These are phyloP conservation scores for Podospora anserina DNA, from an alignment of 495 filamentous ascomycete species.

Conservation along the genomic window DNA sequence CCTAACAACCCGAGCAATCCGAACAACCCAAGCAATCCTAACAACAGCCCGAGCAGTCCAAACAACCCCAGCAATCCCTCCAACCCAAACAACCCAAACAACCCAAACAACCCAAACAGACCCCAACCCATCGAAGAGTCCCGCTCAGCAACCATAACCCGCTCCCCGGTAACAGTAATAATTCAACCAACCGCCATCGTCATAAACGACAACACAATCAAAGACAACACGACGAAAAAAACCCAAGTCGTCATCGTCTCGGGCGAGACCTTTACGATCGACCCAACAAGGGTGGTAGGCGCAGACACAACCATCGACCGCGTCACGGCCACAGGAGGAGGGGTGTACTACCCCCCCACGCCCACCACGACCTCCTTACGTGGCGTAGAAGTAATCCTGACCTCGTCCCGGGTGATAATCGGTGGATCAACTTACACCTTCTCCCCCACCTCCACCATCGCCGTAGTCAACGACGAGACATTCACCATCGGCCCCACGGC, in stretches of 20 bases:
- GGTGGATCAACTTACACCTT: constrained; percentile 46
- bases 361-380: constrained; percentile 37
- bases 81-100: neutral
- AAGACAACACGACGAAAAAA: constrained; percentile 30
- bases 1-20: neutral
- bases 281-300: constrained; percentile 41
- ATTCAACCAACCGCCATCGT: constrained; percentile 42
- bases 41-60: neutral
- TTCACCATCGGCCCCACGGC: constrained; percentile 47
- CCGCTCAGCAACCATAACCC: constrained; percentile 10
- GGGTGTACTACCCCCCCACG: constrained; percentile 28
- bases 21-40: neutral
- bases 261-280: constrained; percentile 42
- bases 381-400: constrained; percentile 42
- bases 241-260: constrained; percentile 42
- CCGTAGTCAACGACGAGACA: constrained; percentile 37
- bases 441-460: constrained; percentile 22
- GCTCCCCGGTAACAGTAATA: constrained; percentile 36
- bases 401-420: constrained; percentile 43
- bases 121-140: constrained; percentile 12
- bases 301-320: constrained; percentile 41
- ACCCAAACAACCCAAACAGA: neutral
- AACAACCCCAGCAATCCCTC: neutral
- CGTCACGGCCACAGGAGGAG: constrained; percentile 26
- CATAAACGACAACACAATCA: constrained; percentile 43